Base-by-base conservation (phyloP, 2,329 filamentous ascomycete genomes). In the Cephalotrichum gorgonifer region DNA sequence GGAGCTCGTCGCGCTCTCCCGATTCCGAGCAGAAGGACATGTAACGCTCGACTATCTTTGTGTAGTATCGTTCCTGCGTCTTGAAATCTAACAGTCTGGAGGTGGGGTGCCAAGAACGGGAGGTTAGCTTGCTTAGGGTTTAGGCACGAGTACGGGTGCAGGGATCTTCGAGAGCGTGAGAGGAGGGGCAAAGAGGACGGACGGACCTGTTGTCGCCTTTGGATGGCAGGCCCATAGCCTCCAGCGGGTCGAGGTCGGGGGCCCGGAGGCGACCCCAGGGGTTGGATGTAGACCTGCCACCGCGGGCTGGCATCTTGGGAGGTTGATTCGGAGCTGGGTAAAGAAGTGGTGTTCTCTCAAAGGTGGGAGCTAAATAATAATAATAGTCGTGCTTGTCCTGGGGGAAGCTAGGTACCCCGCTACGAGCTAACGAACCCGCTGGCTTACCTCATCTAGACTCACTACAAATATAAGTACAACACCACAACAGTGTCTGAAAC, bases 1-100 rank as follows among this genome's bases (percentile, higher is more conserved):
- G 79, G 25, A 96, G 78, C 56, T 85, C 81, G 54, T 86, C 81
- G 47, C 82, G 75, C 59, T 85, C 79, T 50, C 82, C 78, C 15
- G 81, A 80, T 31, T 83, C 75, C 45, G 86, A 86, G 71, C 89
- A 95, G 64, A 95, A 94, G 54, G 81, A 80, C 78, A 95, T 85
- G 68, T 95, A 96, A 44, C 88, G 81, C 61, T 91, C 84, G 51
- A 90, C 81, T 58, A 96, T 94, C 61, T 83, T 87, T 61, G 83
- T 82, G 66, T 91, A 95, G 70, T 91, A 96, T 48, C 73, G 73
- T 64, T 95, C 86, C 67, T 97, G 91, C 7, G 78, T 78, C 67
- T 86, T 88, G 65, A 76, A 71, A 57, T 91, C 81, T 51, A 87
- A 76, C 31, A 90, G 70, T 58, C 85, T 88, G 55, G 17, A 9